phyloP scores from a whole-genome alignment of 2,329 filamentous ascomycete genomes.

The Scedosporium minutisporum region DNA sequence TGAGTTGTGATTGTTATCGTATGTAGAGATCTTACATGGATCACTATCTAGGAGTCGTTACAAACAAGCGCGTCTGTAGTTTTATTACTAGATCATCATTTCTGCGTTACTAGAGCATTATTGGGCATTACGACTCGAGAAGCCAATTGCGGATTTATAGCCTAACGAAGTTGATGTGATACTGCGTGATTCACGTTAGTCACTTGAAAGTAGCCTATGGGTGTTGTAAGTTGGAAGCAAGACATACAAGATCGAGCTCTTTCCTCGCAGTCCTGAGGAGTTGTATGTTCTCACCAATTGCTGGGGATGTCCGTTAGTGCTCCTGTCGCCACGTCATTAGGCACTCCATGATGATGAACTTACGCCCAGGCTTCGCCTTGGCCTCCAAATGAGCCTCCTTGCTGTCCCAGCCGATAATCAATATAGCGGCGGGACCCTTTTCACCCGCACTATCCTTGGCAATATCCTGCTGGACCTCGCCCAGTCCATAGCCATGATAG shows the following conservation, averaged over 20 bases:
- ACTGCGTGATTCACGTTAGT: background rate
- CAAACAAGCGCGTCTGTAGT: no score
- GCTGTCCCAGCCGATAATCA: constrained; percentile 30
- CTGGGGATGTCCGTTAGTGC: constrained; percentile 12
- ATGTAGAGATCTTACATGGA: no score
- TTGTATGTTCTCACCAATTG: constrained; percentile 25
- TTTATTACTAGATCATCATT: no score
- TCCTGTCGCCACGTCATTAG: background rate
- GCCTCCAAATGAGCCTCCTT: constrained; percentile 24
- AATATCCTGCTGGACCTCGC: constrained; percentile 21
- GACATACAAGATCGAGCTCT: constrained; percentile 22
- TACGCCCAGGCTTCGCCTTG: constrained; percentile 15
- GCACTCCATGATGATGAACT: constrained; percentile 6
- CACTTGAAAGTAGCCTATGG: background rate
- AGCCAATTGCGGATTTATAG: background rate
- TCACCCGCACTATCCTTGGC: constrained; percentile 17
- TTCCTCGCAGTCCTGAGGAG: constrained; percentile 20
- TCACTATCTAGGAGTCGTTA: no score
- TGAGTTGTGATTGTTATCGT: no score
- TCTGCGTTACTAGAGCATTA: no score
- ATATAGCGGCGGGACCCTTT: constrained; percentile 19
- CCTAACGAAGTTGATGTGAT: background rate
- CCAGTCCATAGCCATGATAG: constrained; percentile 21
- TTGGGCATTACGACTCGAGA: no score
- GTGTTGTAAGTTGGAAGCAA: background rate